phyloP scores from a whole-genome alignment of 2,329 filamentous ascomycete species.

The Aureobasidium musti region DNA sequence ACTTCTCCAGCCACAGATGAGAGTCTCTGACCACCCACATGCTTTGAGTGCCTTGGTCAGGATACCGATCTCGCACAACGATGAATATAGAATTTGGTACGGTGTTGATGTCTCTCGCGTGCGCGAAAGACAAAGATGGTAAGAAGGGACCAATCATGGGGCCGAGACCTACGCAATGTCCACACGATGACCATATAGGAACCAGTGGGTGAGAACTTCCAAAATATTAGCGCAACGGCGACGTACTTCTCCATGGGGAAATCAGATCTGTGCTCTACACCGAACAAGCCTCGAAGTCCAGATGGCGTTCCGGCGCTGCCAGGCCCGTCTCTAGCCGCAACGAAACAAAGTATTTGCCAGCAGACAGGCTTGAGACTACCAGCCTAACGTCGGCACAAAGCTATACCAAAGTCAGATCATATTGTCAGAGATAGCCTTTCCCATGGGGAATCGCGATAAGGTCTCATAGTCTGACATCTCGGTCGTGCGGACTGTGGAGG shows the following conservation, averaged over 20 bases:
- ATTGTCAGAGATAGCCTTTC: conserved; percentile 15
- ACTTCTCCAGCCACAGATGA: neutral
- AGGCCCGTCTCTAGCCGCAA: conserved; percentile 21
- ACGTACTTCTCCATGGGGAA: conserved; percentile 21
- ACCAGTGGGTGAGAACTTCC: neutral
- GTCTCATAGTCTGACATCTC: conserved; percentile 14
- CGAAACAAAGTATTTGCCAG: neutral
- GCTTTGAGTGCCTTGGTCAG: neutral
- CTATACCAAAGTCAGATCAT: neutral
- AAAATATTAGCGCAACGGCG: conserved; percentile 12
- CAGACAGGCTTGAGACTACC: neutral
- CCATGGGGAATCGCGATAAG: conserved; percentile 24
- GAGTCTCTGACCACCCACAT: neutral
- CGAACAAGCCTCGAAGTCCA: conserved; percentile 1
- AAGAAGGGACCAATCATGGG: conserved; percentile 1
- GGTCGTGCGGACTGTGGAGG: neutral
- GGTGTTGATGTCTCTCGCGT: neutral
- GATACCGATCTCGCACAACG: conserved; percentile 6
- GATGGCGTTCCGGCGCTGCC: conserved; percentile 13
- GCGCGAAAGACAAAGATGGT: neutral
- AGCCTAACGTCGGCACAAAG: conserved; percentile 19
- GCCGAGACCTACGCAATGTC: neutral
- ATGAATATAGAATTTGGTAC: neutral
- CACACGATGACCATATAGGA: conserved; percentile 17
- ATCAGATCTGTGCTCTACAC: neutral